Evolutionary conservation across 139 green algal genomes (phyloP).

Genomic region (Desmodesmus armatus): DNA sequence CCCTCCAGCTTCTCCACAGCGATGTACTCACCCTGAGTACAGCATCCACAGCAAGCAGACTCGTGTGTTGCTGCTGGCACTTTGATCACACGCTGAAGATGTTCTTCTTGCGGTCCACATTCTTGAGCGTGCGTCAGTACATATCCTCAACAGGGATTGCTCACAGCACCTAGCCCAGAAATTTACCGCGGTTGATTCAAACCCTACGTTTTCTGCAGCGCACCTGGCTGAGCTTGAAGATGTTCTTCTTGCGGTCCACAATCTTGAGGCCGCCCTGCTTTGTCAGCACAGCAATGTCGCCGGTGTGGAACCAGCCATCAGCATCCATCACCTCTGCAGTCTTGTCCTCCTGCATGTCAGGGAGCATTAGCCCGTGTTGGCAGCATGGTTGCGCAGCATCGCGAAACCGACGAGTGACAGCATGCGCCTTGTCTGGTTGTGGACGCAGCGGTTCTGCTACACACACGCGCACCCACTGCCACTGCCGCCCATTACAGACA

Average conservation of each 20-base stretch:
- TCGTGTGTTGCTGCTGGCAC: background rate
- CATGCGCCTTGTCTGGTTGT: background rate
- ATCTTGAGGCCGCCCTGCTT: slow-evolving; percentile 86
- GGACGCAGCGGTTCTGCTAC: background rate
- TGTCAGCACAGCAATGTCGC: slow-evolving; percentile 91
- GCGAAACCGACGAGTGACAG: background rate
- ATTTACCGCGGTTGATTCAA: background rate
- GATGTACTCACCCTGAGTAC: slow-evolving; percentile 91
- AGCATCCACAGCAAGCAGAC: background rate
- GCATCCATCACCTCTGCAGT: slow-evolving; percentile 77
- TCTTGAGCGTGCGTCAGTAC: slow-evolving; percentile 80
- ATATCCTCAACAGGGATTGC: background rate
- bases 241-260: slow-evolving; percentile 99
- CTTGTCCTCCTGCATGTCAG: slow-evolving; percentile 46
- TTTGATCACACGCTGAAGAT: slow-evolving; percentile 69
- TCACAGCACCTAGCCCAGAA: background rate
- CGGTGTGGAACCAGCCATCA: slow-evolving; percentile 95
- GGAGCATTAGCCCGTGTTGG: background rate
- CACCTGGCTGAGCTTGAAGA: slow-evolving; percentile 98
- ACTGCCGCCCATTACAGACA: background rate
- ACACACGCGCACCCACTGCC: background rate
- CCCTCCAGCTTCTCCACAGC: slow-evolving; percentile 96
- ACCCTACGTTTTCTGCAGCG: background rate
- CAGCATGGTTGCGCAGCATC: background rate
- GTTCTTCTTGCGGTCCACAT: slow-evolving; percentile 99